phyloP scores from a whole-genome alignment of 2,329 filamentous ascomycete genomes.

The Geoglossum cookeanum region DNA sequence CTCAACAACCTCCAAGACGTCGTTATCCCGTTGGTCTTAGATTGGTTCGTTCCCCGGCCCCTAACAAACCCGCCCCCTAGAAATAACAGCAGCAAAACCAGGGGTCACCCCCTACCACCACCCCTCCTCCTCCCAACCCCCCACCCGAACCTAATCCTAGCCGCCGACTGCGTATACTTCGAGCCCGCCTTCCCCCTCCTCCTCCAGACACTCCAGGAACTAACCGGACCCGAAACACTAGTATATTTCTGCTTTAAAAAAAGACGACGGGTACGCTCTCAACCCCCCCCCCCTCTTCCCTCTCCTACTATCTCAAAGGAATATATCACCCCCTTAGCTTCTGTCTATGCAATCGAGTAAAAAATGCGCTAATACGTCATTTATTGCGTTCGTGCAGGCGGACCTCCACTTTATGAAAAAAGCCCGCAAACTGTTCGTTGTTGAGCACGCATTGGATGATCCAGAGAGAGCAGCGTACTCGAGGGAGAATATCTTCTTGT shows the following conservation, averaged over 20 bases:
- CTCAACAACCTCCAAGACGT: constrained; percentile 50
- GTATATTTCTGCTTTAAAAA: constrained; percentile 94
- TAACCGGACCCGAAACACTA: constrained; percentile 45
- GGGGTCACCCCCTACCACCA: background rate
- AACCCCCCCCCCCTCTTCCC: too few species aligned
- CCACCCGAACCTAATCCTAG: constrained; percentile 61
- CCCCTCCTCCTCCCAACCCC: background rate
- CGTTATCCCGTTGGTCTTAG: constrained; percentile 50
- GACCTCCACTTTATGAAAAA: constrained; percentile 34
- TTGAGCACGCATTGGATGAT: constrained; percentile 29
- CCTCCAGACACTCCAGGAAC: constrained; percentile 53
- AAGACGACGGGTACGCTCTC: constrained; percentile 37
- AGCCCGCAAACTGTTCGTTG: constrained; percentile 28
- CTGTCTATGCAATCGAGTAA: too few species aligned
- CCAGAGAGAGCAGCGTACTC: constrained; percentile 25
- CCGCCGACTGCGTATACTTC: constrained; percentile 93
- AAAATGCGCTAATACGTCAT: too few species aligned
- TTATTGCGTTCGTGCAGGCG: constrained; percentile 19
- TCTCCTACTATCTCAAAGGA: too few species aligned
- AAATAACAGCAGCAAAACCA: too few species aligned
- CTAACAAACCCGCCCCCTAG: background rate
- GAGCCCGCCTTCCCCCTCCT: constrained; percentile 87
- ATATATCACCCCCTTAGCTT: too few species aligned
- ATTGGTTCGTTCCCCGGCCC: constrained; percentile 39
- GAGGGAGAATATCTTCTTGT: constrained; percentile 32